Evolutionary conservation across 164 flowering plant species (phyloP), one percentile per base, ranked within the genome.

Genomic region (Sedum album): DNA sequence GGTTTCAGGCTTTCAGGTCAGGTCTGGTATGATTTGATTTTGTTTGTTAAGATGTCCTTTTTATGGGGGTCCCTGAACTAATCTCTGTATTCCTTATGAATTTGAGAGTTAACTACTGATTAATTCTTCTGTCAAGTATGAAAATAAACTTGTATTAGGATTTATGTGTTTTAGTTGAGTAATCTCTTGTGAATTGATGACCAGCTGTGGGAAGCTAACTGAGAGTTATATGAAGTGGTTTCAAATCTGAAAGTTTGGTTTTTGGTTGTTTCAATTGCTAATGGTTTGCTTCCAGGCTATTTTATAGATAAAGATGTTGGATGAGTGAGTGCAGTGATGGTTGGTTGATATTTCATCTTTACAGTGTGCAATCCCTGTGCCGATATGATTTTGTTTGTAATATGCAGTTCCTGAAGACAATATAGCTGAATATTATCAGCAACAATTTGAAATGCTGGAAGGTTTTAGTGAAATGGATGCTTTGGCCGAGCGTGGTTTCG

Each of bases 401-500:
- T 67, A n/a, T 71, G 31, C 77, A 86, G 96, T 85, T 51, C 73
- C 88, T 35, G 94, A 88, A 75, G 96, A 92, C 78, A 78, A 79
- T 69, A 85, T 90, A 69, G 96, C 95, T 4, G 93, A 83, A 73
- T 92, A 92, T 75, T 92, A 92, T 73, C 96, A 92, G 75, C 98
- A 90, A 74, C 98, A 92, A 81, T 96, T 79, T 36, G 93, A 92
- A 75, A 88, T 80, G 91, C 79, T 92, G 75, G 96, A 92, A 69
- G 94, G 96, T 21, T 92, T 92, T 71, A 88, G 66, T 74, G 93
- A 88, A 79, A 92, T 92, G 98, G 97, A 89, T 76, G 87, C 82
- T 20, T 72, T 88, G 51, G 82, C 89, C 15, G 94, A 88, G 17
- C 91, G 90, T 76, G 96, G 92, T 57, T 89, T 82, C 78, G 62